These are phyloP conservation scores for Phytophthora sojae DNA, from an alignment of 352 stramenopile species.

Conservation along the genomic window DNA sequence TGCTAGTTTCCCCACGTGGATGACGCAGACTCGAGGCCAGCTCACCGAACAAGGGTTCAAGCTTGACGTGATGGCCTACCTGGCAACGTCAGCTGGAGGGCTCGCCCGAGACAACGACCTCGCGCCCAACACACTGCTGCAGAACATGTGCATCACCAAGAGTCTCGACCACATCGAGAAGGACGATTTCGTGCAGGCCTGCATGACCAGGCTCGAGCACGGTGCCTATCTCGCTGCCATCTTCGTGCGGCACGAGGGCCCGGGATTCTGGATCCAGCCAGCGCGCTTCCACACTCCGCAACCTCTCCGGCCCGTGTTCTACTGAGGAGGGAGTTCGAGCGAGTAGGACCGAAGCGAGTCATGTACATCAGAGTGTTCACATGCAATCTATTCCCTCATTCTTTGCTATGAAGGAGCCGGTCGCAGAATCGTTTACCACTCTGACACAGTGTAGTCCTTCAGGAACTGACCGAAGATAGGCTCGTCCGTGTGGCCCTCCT, in stretches of 20 bases:
- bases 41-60: slow-evolving; percentile 33
- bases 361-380: background rate
- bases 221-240: slow-evolving; percentile 26
- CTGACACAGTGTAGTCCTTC: slow-evolving; percentile 79
- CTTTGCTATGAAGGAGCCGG: background rate
- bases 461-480: slow-evolving; percentile 75
- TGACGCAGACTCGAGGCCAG: slow-evolving; percentile 29
- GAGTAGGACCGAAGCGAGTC: background rate
- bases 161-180: slow-evolving; percentile 43
- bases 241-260: slow-evolving; percentile 14
- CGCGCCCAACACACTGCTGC: slow-evolving; percentile 35
- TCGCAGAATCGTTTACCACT: slow-evolving; percentile 48
- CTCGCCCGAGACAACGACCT: slow-evolving; percentile 26
- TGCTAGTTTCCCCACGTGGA: slow-evolving; percentile 21
- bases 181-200: slow-evolving; percentile 46
- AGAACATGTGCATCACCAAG: slow-evolving; percentile 34
- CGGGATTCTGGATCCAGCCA: slow-evolving; percentile 17
- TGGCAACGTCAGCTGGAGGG: slow-evolving; percentile 33
- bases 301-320: background rate
- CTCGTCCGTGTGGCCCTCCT: slow-evolving; percentile 46
- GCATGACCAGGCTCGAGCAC: slow-evolving; percentile 29
- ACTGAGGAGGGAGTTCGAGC: background rate
- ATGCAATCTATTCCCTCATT: slow-evolving; percentile 22
- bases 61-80: slow-evolving; percentile 30
- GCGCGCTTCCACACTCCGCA: slow-evolving; percentile 13